Conservation (phyloP, 345 rosid species). For the Populus davidiana region DNA sequence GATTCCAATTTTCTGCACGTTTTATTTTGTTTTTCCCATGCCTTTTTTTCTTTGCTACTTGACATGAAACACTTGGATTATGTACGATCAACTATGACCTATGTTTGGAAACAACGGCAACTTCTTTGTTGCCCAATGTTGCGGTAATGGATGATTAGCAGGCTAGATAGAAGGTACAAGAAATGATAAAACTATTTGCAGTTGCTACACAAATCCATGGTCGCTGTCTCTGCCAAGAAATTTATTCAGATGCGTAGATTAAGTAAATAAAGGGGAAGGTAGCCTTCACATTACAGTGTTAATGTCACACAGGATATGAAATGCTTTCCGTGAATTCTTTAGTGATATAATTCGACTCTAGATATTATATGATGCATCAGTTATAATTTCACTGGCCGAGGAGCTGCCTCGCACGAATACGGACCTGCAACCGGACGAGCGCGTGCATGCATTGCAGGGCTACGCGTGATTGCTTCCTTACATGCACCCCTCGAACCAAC, state of each 20-base stretch:
- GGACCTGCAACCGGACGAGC: conserved; percentile 72
- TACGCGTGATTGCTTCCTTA: conserved; percentile 58
- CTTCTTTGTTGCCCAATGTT: neutral
- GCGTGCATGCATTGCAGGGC: conserved; percentile 79
- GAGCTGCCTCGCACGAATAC: conserved; percentile 69
- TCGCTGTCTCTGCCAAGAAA: neutral
- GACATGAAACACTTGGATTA: conserved; percentile 1
- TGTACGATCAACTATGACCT: neutral
- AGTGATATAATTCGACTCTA: neutral
- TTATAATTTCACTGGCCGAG: conserved; percentile 27
- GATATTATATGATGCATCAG: neutral
- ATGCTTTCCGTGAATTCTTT: neutral
- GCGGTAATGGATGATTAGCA: neutral
- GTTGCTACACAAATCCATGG: neutral
- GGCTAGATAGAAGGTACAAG: neutral
- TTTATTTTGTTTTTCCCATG: no score
- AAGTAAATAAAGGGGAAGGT: neutral
- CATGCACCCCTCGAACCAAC: conserved; percentile 58
- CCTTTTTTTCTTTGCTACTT: neutral
- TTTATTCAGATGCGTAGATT: neutral
- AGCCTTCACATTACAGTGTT: neutral
- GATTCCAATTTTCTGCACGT: neutral
- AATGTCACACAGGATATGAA: neutral
- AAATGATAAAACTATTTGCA: neutral
- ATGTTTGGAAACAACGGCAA: neutral